Evolutionary conservation across 2,329 filamentous ascomycete genomes (phyloP).

Genomic region (Aspergillus luchuensis): DNA sequence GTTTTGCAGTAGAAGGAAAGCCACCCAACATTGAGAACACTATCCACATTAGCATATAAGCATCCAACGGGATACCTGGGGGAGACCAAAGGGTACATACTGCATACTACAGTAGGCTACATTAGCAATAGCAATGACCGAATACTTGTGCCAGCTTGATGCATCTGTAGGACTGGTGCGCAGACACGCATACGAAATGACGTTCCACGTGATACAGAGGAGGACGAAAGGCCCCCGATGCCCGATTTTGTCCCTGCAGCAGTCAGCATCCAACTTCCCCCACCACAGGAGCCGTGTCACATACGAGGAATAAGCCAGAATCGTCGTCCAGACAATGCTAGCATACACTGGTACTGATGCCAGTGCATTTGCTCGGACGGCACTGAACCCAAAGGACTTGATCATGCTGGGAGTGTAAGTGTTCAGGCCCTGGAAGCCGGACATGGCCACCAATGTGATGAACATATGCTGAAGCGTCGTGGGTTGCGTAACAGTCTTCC

Average conservation of each 20-base stretch:
- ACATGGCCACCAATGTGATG: slow-evolving; percentile 51
- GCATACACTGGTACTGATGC: slow-evolving; percentile 53
- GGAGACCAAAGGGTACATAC: slow-evolving; percentile 24
- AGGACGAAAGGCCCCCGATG: slow-evolving; percentile 41
- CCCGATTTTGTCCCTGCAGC: slow-evolving; percentile 31
- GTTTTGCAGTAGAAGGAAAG: slow-evolving; percentile 58
- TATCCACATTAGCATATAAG: slow-evolving; percentile 4
- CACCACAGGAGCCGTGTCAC: slow-evolving; percentile 3
- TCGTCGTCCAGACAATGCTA: slow-evolving; percentile 30
- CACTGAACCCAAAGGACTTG: slow-evolving; percentile 54
- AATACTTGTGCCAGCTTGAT: slow-evolving; percentile 34
- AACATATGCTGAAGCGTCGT: slow-evolving; percentile 56
- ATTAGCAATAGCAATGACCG: slow-evolving; percentile 31
- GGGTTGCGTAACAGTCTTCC: slow-evolving; percentile 47
- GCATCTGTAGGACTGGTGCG: slow-evolving; percentile 27
- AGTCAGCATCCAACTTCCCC: slow-evolving; percentile 13
- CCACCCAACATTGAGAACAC: slow-evolving; percentile 60
- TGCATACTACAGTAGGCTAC: slow-evolving; percentile 41
- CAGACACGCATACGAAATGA: slow-evolving; percentile 42
- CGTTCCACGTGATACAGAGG: slow-evolving; percentile 39
- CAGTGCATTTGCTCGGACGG: slow-evolving; percentile 55
- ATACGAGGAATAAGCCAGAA: slow-evolving; percentile 29
- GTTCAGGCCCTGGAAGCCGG: slow-evolving; percentile 52
- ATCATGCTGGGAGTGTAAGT: slow-evolving; percentile 60
- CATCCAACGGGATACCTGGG: neutral